Evolutionary conservation across 2,329 filamentous ascomycete species (phyloP).

Genomic region (Plectosphaerella cucumerina): DNA sequence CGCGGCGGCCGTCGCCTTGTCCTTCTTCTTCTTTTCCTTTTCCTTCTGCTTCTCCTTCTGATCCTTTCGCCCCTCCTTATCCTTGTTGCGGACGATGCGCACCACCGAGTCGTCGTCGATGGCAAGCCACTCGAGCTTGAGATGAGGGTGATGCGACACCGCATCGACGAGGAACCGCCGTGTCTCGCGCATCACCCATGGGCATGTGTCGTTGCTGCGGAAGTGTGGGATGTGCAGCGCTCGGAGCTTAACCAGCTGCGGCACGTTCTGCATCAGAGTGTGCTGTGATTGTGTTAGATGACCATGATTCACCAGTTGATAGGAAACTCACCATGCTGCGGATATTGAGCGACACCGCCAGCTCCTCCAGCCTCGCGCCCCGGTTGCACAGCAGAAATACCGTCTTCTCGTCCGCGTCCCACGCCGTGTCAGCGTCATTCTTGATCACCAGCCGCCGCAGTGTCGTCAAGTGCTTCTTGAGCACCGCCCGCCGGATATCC

Average conservation of each 20-base stretch:
- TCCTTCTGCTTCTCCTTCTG: slow-evolving; percentile 31
- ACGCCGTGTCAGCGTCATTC: slow-evolving; percentile 46
- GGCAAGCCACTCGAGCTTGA: slow-evolving; percentile 56
- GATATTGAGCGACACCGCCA: slow-evolving; percentile 52
- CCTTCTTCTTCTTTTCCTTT: slow-evolving; percentile 20
- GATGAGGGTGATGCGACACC: slow-evolving; percentile 47
- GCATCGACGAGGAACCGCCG: slow-evolving; percentile 56
- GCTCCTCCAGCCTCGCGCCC: slow-evolving; percentile 47
- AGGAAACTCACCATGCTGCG: slow-evolving; percentile 44
- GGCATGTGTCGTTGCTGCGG: slow-evolving; percentile 51
- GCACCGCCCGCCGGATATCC: slow-evolving; percentile 52
- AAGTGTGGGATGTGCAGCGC: slow-evolving; percentile 53
- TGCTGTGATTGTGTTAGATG: slow-evolving; percentile 37
- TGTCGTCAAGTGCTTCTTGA: slow-evolving; percentile 53
- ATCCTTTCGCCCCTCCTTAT: slow-evolving; percentile 16
- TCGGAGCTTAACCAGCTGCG: slow-evolving; percentile 41
- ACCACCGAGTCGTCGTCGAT: slow-evolving; percentile 48
- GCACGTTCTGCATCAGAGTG: slow-evolving; percentile 50
- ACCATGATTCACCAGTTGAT: background rate
- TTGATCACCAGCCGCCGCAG: slow-evolving; percentile 57
- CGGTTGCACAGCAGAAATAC: slow-evolving; percentile 48
- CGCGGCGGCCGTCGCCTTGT: slow-evolving; percentile 5
- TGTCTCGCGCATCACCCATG: slow-evolving; percentile 53
- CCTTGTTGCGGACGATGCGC: slow-evolving; percentile 38
- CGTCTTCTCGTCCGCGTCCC: slow-evolving; percentile 55